A percentile compares a stretch with the other conserved stretches of the same genome.
Evolutionary conservation across 202 grass and related monocot genomes (phyloP).

Genomic region (Hordeum pubiflorum): DNA sequence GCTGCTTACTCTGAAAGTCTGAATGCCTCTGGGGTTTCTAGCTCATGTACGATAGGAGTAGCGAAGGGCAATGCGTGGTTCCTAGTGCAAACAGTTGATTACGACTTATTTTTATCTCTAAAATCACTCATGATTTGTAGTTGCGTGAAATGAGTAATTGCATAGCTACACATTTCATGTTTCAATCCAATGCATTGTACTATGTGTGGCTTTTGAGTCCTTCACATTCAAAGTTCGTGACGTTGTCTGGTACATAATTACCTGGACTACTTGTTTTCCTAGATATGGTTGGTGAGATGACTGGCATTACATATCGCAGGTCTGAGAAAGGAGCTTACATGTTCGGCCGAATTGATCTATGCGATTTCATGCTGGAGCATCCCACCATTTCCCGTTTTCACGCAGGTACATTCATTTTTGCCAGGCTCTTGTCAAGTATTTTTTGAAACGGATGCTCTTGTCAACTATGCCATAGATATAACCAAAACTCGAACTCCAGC

Average conservation of each 20-base stretch:
- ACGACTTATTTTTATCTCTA: not conserved
- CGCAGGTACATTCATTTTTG: slow-evolving; percentile 47
- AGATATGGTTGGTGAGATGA: not conserved
- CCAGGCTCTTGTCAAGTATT: slow-evolving; percentile 4
- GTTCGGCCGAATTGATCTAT: slow-evolving; percentile 88
- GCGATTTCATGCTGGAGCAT: slow-evolving; percentile 92
- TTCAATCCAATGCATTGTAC: not conserved
- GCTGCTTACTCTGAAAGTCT: not conserved
- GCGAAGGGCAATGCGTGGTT: not conserved
- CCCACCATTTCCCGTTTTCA: slow-evolving; percentile 85
- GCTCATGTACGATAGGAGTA: not conserved
- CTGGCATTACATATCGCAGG: slow-evolving; percentile 32
- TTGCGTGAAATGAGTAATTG: not conserved
- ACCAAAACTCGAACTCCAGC: not conserved
- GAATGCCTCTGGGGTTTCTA: not conserved
- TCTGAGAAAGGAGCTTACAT: slow-evolving; percentile 90
- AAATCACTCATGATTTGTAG: not conserved
- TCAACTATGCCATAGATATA: not conserved
- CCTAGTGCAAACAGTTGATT: not conserved
- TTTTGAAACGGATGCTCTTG: not conserved
- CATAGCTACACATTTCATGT: not conserved
- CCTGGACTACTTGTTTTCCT: not conserved
- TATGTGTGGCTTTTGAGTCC: not conserved
- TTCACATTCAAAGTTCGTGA: not conserved
- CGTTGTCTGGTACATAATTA: not conserved